Percentiles rank a stretch among this genome's conserved stretches.
Conservation (phyloP, 305 asterid genomes). For the Plantago coronopus region DNA sequence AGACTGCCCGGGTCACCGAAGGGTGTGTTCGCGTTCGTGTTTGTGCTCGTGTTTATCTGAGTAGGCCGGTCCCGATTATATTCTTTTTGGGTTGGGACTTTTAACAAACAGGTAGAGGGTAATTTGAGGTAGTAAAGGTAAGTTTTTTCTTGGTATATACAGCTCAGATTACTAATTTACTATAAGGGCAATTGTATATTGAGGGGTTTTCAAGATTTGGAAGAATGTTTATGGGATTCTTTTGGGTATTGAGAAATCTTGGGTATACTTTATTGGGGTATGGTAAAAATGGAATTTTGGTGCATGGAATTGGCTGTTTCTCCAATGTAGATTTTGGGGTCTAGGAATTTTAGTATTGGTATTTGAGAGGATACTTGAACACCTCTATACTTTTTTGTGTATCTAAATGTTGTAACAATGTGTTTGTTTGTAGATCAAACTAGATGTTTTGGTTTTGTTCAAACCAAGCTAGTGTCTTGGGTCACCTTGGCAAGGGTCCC, state of each 20-base stretch:
- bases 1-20: slow-evolving; percentile 48
- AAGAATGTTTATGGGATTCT: slow-evolving; percentile 24
- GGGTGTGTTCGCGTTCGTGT: too few species aligned
- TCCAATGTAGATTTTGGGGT: slow-evolving; percentile 30
- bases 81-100: slow-evolving; percentile 18
- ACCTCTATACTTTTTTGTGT: slow-evolving; percentile 15
- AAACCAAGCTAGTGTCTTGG: slow-evolving; percentile 38
- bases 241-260: slow-evolving; percentile 35
- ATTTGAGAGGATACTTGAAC: slow-evolving; percentile 14
- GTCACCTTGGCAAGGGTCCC: slow-evolving; percentile 38
- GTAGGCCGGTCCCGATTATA: not conserved
- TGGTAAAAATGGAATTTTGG: slow-evolving; percentile 21
- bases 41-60: too few species aligned
- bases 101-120: slow-evolving; percentile 5
- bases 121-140: slow-evolving; percentile 13
- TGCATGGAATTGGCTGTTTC: slow-evolving; percentile 24
- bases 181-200: not conserved
- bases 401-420: slow-evolving; percentile 26
- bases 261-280: slow-evolving; percentile 36
- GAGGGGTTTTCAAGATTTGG: not conserved
- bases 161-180: slow-evolving; percentile 10
- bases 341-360: slow-evolving; percentile 10
- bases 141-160: slow-evolving; percentile 7
- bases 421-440: slow-evolving; percentile 36
- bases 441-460: slow-evolving; percentile 26